These are phyloP conservation scores for Pyrenopolyporus hunteri DNA, from an alignment of 495 filamentous ascomycete genomes.

Conservation along the genomic window DNA sequence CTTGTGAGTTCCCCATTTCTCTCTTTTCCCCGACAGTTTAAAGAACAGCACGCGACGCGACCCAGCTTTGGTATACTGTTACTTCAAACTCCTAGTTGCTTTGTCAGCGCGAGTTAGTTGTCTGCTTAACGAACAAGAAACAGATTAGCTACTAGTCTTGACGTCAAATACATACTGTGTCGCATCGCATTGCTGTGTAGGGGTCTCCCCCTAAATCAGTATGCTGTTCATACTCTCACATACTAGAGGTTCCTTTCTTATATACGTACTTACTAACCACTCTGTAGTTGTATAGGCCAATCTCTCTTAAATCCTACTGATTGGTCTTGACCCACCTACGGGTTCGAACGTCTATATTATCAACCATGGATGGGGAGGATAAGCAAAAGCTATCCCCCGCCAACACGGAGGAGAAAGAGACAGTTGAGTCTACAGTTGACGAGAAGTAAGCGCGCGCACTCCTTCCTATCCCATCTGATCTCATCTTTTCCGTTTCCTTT, in stretches of 20 bases:
- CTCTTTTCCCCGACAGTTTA: not conserved
- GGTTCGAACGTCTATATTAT: too few relatives aligned
- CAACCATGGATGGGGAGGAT: slow-evolving; percentile 9
- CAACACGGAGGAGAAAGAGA: not conserved
- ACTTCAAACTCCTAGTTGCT: not conserved
- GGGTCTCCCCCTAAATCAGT: not conserved
- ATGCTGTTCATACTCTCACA: too few relatives aligned
- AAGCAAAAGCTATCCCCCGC: not conserved
- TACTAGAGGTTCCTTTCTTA: not conserved
- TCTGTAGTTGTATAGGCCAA: not conserved
- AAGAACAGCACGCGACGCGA: not conserved
- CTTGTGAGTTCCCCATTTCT: slow-evolving; percentile 3
- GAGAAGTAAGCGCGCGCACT: slow-evolving; percentile 12
- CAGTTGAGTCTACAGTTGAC: not conserved
- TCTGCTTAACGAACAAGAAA: not conserved
- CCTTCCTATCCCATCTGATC: not conserved
- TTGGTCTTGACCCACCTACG: too few relatives aligned
- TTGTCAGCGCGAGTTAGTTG: not conserved
- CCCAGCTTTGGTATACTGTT: not conserved
- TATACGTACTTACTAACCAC: not conserved
- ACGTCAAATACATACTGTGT: not conserved
- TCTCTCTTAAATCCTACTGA: too few relatives aligned
- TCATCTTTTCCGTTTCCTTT: not conserved
- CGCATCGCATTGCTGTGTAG: not conserved
- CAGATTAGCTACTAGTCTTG: not conserved